Conservation (phyloP, 2,329 filamentous ascomycete species). For the Pseudogymnoascus verrucosus region DNA sequence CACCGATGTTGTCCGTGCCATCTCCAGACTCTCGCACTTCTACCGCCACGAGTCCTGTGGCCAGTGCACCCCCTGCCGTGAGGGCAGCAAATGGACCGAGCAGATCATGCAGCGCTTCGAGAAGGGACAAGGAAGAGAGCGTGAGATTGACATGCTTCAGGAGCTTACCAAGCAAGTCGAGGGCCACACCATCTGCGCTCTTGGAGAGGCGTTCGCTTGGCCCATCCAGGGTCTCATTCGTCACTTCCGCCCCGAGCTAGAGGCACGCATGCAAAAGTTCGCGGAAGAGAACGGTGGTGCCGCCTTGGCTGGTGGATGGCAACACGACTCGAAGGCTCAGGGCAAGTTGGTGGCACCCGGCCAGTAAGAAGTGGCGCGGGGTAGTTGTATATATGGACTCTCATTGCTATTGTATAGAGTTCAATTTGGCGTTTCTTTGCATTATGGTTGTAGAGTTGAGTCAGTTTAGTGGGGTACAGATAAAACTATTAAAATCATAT, state of each 20-base stretch:
- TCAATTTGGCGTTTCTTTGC: slow-evolving; percentile 8
- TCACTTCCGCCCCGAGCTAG: slow-evolving; percentile 93
- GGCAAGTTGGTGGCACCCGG: slow-evolving; percentile 84
- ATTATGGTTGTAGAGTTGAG: slow-evolving; percentile 9
- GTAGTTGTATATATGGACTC: slow-evolving; percentile 20
- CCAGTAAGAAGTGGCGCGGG: slow-evolving; percentile 50
- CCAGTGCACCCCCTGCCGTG: slow-evolving; percentile 98
- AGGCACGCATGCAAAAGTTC: slow-evolving; percentile 81
- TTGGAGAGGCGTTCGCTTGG: slow-evolving; percentile 98
- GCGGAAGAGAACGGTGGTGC: slow-evolving; percentile 63
- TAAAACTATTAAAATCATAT: slow-evolving; percentile 3
- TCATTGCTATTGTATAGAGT: slow-evolving; percentile 9
- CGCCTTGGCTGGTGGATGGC: slow-evolving; percentile 82
- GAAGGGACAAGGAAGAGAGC: slow-evolving; percentile 75
- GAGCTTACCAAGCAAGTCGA: slow-evolving; percentile 99
- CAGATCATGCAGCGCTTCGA: slow-evolving; percentile 98
- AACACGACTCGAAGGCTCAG: slow-evolving; percentile 63
- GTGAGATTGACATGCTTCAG: slow-evolving; percentile 99
- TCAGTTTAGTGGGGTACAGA: slow-evolving; percentile 4
- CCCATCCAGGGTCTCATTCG: slow-evolving; percentile 96
- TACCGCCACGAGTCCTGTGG: slow-evolving; percentile 98
- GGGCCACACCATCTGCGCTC: slow-evolving; percentile 94
- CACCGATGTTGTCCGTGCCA: slow-evolving; percentile 89
- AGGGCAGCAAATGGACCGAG: slow-evolving; percentile 98
- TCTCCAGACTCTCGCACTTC: slow-evolving; percentile 87